These are phyloP conservation scores for Arthrobotrys entomopaga DNA, from an alignment of 2,329 filamentous ascomycete species.

Conservation along the genomic window DNA sequence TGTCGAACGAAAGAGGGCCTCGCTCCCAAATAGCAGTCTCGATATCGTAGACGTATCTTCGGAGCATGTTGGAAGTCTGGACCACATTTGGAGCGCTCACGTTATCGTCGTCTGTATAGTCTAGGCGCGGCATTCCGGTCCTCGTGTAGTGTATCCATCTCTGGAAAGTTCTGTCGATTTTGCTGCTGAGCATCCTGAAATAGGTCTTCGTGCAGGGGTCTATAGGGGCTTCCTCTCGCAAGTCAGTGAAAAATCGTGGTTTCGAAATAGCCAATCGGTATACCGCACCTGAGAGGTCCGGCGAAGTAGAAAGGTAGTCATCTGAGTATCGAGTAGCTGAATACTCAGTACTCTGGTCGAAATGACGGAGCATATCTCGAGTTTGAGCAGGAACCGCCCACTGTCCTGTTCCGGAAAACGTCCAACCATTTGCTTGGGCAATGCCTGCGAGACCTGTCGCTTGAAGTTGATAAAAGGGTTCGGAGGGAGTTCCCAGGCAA, in stretches of 20 bases:
- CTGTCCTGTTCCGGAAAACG: slow-evolving; percentile 26
- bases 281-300: slow-evolving; percentile 46
- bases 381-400: slow-evolving; percentile 32
- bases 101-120: slow-evolving; percentile 30
- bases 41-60: slow-evolving; percentile 35
- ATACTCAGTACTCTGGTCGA: slow-evolving; percentile 26
- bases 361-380: slow-evolving; percentile 41
- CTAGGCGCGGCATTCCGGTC: slow-evolving; percentile 29
- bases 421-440: slow-evolving; percentile 29
- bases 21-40: slow-evolving; percentile 26
- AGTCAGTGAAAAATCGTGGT: slow-evolving; percentile 50
- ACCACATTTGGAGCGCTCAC: slow-evolving; percentile 36
- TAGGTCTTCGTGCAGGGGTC: slow-evolving; percentile 44
- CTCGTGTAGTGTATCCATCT: slow-evolving; percentile 53
- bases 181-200: slow-evolving; percentile 14
- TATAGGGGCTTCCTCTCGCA: slow-evolving; percentile 48
- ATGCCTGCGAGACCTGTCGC: slow-evolving; percentile 22
- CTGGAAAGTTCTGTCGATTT: slow-evolving; percentile 30
- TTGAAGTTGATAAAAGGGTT: slow-evolving; percentile 27
- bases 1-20: slow-evolving; percentile 11
- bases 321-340: slow-evolving; percentile 35
- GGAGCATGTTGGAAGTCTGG: slow-evolving; percentile 23
- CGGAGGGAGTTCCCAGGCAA: slow-evolving; percentile 21
- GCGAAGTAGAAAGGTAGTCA: slow-evolving; percentile 37
- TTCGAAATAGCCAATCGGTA: slow-evolving; percentile 52